Evolutionary conservation across 2,329 filamentous ascomycete genomes (phyloP), one percentile per base, ranked within the genome.

Genomic region (Ophiostoma angusticollis): DNA sequence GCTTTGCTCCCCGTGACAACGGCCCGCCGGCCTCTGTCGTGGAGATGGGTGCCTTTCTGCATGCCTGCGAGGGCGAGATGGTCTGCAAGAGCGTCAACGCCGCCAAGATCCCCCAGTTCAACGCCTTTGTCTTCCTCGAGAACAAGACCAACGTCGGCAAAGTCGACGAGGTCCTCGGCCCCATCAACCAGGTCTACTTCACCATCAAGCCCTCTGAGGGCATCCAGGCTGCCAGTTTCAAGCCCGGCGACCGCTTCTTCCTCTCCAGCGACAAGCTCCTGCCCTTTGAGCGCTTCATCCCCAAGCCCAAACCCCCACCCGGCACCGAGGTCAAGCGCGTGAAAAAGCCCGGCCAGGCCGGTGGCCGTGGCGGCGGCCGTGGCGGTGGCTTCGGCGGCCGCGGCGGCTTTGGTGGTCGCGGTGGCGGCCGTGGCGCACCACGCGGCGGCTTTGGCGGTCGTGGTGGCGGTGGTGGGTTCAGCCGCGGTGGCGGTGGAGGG

Each of bases 181-280:
- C 91, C 47, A 84, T 98, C 63, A 96, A 94, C 72, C 82, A 95
- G 64, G 84, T 96, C 54, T 94, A 82, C 70, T 98, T 98, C 72
- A 96, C 89, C 54, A 82, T 98, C 63, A 96, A 96, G 68, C 87
- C 89, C 39, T 79, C 85, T 58, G 89, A 96, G 59, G 91, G 91
- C 53, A 96, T 98, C 60, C 83, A 93, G 62, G 86, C 91, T 46
- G 76, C 79, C 43, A 91, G 83, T 29, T 98, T 96, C 78, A 93
- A 95, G 70, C 65, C 79, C 47, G 91, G 91, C 58, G 91, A 96
- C 71, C 94, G 93, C 67, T 93, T 98, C 66, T 98, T 79, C 70
- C 94, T 96, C 56, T 84, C 80, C 52, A 75, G 79, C 55, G 91
- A 96, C 67, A 98, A 95, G 71, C 76, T 95, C 37, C 70, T 98